phyloP scores from a whole-genome alignment of 2,329 filamentous ascomycete species.

The Acephala macrosclerotiorum region DNA sequence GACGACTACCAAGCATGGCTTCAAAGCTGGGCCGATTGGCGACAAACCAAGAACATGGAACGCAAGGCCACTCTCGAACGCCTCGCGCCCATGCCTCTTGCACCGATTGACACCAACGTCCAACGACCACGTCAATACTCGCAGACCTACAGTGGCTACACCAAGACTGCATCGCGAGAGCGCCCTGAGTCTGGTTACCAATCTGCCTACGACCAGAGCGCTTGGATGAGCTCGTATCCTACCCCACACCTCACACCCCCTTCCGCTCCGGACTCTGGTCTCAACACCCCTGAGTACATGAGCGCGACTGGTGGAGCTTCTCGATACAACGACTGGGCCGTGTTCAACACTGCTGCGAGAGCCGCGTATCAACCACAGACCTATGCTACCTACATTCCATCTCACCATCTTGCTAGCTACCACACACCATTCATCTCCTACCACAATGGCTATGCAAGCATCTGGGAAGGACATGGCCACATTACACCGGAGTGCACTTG shows the following conservation, averaged over 20 bases:
- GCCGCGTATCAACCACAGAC: constrained; percentile 38
- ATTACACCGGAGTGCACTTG: constrained; percentile 56
- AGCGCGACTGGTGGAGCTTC: constrained; percentile 54
- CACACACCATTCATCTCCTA: constrained; percentile 56
- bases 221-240: constrained; percentile 43
- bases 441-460: constrained; percentile 42
- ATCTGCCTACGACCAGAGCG: constrained; percentile 39
- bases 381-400: constrained; percentile 47
- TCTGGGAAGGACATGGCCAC: constrained; percentile 48
- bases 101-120: constrained; percentile 67
- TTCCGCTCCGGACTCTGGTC: constrained; percentile 60
- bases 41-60: constrained; percentile 51
- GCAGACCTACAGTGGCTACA: constrained; percentile 54
- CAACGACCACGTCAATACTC: constrained; percentile 50
- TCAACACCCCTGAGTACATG: constrained; percentile 61
- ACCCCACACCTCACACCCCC: constrained; percentile 55
- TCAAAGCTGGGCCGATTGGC: constrained; percentile 71
- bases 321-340: constrained; percentile 59
- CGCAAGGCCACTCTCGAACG: constrained; percentile 46
- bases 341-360: constrained; percentile 46
- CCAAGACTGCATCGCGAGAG: constrained; percentile 50
- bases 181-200: constrained; percentile 41
- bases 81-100: constrained; percentile 47
- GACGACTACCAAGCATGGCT: constrained; percentile 71
- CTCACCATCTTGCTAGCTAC: constrained; percentile 52